phyloP scores from a whole-genome alignment of 768 basidiomycete genomes.

The Agaricus bisporus region DNA sequence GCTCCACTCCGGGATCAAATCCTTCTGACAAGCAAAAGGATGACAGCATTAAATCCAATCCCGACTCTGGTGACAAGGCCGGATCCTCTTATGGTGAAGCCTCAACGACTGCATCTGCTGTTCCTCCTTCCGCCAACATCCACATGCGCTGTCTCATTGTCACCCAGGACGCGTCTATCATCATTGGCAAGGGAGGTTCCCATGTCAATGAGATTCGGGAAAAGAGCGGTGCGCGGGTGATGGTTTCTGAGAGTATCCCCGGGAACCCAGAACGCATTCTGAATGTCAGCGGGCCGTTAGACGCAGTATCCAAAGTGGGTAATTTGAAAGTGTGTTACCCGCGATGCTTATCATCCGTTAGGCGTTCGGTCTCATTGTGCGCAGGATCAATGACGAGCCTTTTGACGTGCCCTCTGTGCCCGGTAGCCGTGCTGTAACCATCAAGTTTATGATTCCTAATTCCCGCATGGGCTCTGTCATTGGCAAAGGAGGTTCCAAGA shows the following conservation, averaged over 20 bases:
- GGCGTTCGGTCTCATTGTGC: slow-evolving; percentile 98
- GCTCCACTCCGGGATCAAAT: slow-evolving; percentile 39
- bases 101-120: slow-evolving; percentile 36
- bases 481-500: slow-evolving; percentile 95
- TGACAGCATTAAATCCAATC: slow-evolving; percentile 29
- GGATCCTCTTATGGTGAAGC: slow-evolving; percentile 43
- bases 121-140: slow-evolving; percentile 76
- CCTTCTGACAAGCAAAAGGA: slow-evolving; percentile 38
- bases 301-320: slow-evolving; percentile 93
- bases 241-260: slow-evolving; percentile 97
- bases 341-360: slow-evolving; percentile 24
- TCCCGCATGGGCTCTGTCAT: slow-evolving; percentile 99
- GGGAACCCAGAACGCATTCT: slow-evolving; percentile 99
- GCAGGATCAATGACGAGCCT: slow-evolving; percentile 98
- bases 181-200: slow-evolving; percentile 92
- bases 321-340: neutral
- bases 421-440: slow-evolving; percentile 96
- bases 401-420: slow-evolving; percentile 97
- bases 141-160: slow-evolving; percentile 98
- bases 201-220: slow-evolving; percentile 99
- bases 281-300: slow-evolving; percentile 92
- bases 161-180: slow-evolving; percentile 98
- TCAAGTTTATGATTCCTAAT: slow-evolving; percentile 99
- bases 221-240: slow-evolving; percentile 93
- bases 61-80: slow-evolving; percentile 22